phyloP scores from a whole-genome alignment of 495 filamentous ascomycete species.

The Chaetomidium leptoderma region DNA sequence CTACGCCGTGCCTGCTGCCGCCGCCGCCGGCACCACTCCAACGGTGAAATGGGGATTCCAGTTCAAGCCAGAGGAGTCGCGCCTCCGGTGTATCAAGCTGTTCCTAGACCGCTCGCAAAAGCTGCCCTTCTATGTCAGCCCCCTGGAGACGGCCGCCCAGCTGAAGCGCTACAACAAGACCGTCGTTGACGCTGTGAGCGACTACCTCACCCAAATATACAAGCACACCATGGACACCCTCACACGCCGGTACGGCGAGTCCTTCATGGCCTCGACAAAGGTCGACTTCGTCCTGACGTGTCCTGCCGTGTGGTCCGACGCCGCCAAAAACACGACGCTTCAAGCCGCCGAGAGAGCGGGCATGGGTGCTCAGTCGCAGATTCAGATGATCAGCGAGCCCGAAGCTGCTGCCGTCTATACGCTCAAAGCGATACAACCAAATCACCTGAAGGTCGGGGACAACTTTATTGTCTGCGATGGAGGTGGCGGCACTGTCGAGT shows the following conservation, averaged over 20 bases:
- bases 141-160: slow-evolving; percentile 67
- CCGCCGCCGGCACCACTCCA: slow-evolving; percentile 32
- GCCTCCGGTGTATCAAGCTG: slow-evolving; percentile 73
- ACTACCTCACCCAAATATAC: slow-evolving; percentile 66
- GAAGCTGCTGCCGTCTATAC: slow-evolving; percentile 75
- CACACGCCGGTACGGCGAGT: slow-evolving; percentile 58
- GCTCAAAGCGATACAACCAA: slow-evolving; percentile 63
- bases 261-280: slow-evolving; percentile 56
- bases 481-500: slow-evolving; percentile 71
- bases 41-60: slow-evolving; percentile 70
- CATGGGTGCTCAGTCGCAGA: slow-evolving; percentile 55
- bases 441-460: slow-evolving; percentile 57
- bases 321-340: slow-evolving; percentile 63
- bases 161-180: slow-evolving; percentile 61
- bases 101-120: slow-evolving; percentile 75
- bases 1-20: slow-evolving; percentile 44
- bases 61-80: slow-evolving; percentile 67
- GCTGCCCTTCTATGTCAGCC: slow-evolving; percentile 70
- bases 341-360: slow-evolving; percentile 63
- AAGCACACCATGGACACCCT: slow-evolving; percentile 71
- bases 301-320: slow-evolving; percentile 76
- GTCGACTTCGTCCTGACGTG: slow-evolving; percentile 70
- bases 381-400: slow-evolving; percentile 68
- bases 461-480: slow-evolving; percentile 74
- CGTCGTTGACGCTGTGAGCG: slow-evolving; percentile 57